Base-by-base conservation (phyloP, 345 rosid species). In the Rhizophora mangle region DNA sequence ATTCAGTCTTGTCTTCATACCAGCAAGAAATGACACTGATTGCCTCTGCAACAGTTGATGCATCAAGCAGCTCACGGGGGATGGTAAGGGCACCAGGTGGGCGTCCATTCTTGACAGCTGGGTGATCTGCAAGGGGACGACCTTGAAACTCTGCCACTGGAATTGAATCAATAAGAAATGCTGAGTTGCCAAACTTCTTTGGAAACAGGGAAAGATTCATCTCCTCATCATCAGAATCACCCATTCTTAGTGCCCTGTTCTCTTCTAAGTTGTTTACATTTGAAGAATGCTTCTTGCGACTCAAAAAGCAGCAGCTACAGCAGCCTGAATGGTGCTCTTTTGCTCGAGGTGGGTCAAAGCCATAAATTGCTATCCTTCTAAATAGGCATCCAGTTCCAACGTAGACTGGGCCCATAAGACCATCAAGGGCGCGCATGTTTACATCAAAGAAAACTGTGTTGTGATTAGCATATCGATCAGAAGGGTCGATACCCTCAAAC, bases 381-480 rank as follows among this genome's bases (percentile, higher is more conserved):
- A 94, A 94, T 72, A 94, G 92, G 75, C 98, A 94, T 65, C 98
- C 98, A 20, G 98, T 94, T 67, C 98, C 98, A 0, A 94, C 98
- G 68, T 94, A 94, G 68, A 94, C 92, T 24, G 98, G 98, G 37
- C 98, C 98, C 96, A 91, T 93, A 51, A 94, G 83, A 64, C 98
- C 98, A 80, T 94, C 98, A 67, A 94, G 96, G 68, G 98, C 98
- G 74, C 98, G 87, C 98, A 94, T 94, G 81, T 94, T 94, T 66
- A 91, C 97, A 46, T 94, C 98, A 73, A 94, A 94, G 90, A 94
- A 94, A 66, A 94, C 98, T 4, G 98, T 94, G 82, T 94, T 94
- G 81, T 94, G 88, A 81, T 94, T 94, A 61, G 98, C 98, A 70
- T 94, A 94, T 59, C 98, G 82, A 84, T 94, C 98, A 3, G 98